Base-by-base conservation (phyloP, 768 basidiomycete species). In the Daedalea quercina region DNA sequence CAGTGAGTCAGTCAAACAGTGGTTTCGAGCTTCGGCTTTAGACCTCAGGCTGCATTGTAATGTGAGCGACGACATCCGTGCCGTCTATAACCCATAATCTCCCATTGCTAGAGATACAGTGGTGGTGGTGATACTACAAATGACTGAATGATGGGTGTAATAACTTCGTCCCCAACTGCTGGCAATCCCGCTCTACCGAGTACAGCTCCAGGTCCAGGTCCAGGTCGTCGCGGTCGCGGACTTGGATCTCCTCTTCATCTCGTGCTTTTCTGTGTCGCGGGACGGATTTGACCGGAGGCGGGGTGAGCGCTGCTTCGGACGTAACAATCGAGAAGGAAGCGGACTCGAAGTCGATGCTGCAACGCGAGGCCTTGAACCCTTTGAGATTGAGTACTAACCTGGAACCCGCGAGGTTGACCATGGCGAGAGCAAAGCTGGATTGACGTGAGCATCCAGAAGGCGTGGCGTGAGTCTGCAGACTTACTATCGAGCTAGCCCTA, bases 331-430 rank as follows among this genome's bases (percentile, higher is more conserved):
- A 51, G n/a, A 48, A 44, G 33, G 50, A 46, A 20, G 34, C 22
- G 3, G 28, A 23, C 6, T n/a, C 19, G 57, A 47, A 50, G 23
- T 31, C 51, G 44, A 48, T 49, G 25, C 50, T 37, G 9, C 37
- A 40, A 31, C 52, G 41, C 25, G 58, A 60, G 0, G 55, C 59
- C 4, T 60, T 56, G 53, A 55, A 65, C 3, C 56, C 49, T 47
- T 63, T 63, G 23, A 65, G 57, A 33, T 65, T 65, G n/a, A 65
- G 54, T 13, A 65, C 57, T 28, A 65, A 60, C 17, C 64, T 57
- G 2, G 62, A 60, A 6, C 61, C 59, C 26, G 60, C 60, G 47
- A 63, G 47, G 53, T 65, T 65, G 42, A 65, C 64, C 55, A 65
- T 59, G 1, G 64, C 62, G 9, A 65, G 55, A 6, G 64, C 59